Conservation (phyloP, 208 protist species). For the Acanthamoeba triangularis region DNA sequence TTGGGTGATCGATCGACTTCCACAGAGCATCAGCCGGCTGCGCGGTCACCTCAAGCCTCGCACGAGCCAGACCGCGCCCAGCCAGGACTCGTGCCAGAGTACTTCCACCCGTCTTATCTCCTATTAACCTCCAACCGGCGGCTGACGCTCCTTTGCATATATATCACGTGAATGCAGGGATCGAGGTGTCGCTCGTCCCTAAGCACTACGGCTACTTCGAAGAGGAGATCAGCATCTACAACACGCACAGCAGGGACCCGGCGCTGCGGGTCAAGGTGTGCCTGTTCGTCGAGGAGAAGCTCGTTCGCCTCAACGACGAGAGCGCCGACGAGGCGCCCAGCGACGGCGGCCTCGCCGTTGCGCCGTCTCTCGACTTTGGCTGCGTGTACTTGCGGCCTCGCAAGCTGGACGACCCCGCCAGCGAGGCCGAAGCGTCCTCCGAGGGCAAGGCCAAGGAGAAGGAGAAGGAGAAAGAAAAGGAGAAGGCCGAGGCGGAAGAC, state of each 20-base stretch:
- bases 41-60: slow-evolving; percentile 50
- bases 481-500: not conserved
- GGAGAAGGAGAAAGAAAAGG: not conserved
- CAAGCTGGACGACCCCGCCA: not conserved
- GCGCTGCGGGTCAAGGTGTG: slow-evolving; percentile 4
- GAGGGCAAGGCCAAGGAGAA: not conserved
- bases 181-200: slow-evolving; percentile 21
- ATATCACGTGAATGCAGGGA: not conserved
- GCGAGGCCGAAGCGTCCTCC: not conserved
- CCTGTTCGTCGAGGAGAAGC: slow-evolving; percentile 63
- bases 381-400: not conserved
- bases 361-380: not conserved
- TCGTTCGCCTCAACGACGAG: not conserved
- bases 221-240: slow-evolving; percentile 79
- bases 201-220: slow-evolving; percentile 81
- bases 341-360: not conserved
- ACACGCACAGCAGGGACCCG: slow-evolving; percentile 71
- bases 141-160: not conserved
- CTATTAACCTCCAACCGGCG: not conserved
- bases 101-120: not conserved
- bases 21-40: slow-evolving; percentile 3
- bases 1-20: not conserved
- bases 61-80: not conserved
- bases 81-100: slow-evolving; percentile 16
- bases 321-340: not conserved